A percentile compares a stretch with the other conserved stretches of the same genome.
Evolutionary conservation across 176 grass and related monocot genomes (phyloP).

Genomic region (Alopecurus myosuroides): DNA sequence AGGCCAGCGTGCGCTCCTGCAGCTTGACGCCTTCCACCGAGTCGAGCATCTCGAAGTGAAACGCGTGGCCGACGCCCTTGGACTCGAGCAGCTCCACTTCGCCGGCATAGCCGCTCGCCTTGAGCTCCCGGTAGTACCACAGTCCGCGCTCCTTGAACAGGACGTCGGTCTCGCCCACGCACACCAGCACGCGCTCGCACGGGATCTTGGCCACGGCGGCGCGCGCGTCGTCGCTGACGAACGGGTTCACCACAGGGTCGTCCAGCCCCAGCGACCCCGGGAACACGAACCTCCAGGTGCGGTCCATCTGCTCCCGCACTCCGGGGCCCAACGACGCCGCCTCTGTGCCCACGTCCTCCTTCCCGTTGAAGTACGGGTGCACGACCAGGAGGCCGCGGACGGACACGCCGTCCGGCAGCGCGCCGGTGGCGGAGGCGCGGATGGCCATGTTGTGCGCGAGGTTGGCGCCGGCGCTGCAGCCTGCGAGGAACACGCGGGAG

Average conservation of each 20-base stretch:
- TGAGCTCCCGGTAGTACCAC: constrained; percentile 47
- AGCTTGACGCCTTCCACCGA: constrained; percentile 27
- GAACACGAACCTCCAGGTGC: constrained; percentile 35
- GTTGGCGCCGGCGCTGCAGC: constrained; percentile 66
- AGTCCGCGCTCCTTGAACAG: constrained; percentile 43
- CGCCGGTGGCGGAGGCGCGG: constrained; percentile 20
- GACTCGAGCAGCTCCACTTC: constrained; percentile 42
- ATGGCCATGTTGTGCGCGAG: constrained; percentile 60
- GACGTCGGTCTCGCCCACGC: constrained; percentile 39
- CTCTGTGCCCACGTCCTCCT: constrained; percentile 33
- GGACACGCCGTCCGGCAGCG: constrained; percentile 26
- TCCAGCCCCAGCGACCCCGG: constrained; percentile 40
- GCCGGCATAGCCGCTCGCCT: constrained; percentile 34
- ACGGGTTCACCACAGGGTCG: constrained; percentile 44
- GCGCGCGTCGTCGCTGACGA: constrained; percentile 41
- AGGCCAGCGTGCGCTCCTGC: constrained; percentile 23
- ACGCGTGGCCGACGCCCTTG: constrained; percentile 45
- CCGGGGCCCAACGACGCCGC: not conserved
- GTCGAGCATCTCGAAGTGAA: constrained; percentile 29
- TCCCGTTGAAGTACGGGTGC: constrained; percentile 57
- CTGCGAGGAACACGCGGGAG: constrained; percentile 44
- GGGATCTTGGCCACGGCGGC: constrained; percentile 15
- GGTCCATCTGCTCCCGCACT: constrained; percentile 23
- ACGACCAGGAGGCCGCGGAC: constrained; percentile 37
- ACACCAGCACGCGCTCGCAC: constrained; percentile 49